A percentile compares a stretch with the other conserved stretches of the same genome.
Evolutionary conservation across 75 land plant species (phyloP).

Genomic region (Azolla pinnata): DNA sequence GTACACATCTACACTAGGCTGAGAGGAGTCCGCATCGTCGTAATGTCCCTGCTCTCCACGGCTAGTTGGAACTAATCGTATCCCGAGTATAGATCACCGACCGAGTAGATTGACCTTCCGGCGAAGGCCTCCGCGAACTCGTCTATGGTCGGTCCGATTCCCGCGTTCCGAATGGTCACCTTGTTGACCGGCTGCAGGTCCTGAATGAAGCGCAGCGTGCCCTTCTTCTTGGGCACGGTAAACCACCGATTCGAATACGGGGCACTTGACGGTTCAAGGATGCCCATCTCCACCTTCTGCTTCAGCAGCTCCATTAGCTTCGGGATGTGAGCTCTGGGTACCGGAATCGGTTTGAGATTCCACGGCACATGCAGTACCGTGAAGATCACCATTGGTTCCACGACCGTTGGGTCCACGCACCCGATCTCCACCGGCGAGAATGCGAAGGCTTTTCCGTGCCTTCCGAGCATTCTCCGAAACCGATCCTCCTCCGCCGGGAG

Average conservation of each 20-base stretch:
- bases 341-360: conserved; percentile 5
- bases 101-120: not conserved
- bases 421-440: conserved; percentile 6
- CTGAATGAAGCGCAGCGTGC: not conserved
- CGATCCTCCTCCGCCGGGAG: not conserved
- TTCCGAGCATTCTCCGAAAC: conserved; percentile 6
- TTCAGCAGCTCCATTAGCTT: not conserved
- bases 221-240: not conserved
- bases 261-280: not conserved
- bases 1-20: conserved; percentile 1
- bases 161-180: conserved; percentile 1
- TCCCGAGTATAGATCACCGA: not conserved
- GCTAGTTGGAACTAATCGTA: conserved; percentile 3
- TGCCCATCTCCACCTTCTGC: not conserved
- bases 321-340: not conserved
- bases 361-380: conserved; percentile 12
- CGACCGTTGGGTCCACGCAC: conserved; percentile 6
- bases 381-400: conserved; percentile 12
- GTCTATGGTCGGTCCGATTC: not conserved
- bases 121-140: not conserved
- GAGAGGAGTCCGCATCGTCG: not conserved
- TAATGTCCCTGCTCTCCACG: not conserved
- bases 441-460: conserved; percentile 11
- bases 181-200: not conserved
- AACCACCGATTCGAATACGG: not conserved